phyloP scores from a whole-genome alignment of 2,329 filamentous ascomycete species.

The Cladobotryum mycophilum region DNA sequence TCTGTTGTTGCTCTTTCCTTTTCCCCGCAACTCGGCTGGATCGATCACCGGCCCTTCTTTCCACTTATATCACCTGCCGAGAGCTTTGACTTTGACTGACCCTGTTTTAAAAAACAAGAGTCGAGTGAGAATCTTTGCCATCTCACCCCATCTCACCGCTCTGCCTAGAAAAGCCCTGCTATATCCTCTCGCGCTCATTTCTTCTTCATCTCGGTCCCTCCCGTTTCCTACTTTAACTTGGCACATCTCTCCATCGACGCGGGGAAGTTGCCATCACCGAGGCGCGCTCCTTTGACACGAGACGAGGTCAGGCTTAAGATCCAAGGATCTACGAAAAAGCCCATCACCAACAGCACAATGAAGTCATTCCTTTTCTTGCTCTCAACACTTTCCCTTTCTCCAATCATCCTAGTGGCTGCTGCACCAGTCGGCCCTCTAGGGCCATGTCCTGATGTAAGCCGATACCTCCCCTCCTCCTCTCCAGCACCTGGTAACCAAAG shows the following conservation, averaged over 20 bases:
- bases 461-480: background rate
- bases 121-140: background rate
- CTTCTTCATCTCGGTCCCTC: too few relatives aligned
- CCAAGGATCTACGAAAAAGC: too few relatives aligned
- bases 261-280: too few relatives aligned
- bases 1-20: background rate
- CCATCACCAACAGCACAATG: background rate
- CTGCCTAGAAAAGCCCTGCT: background rate
- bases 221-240: too few relatives aligned
- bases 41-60: background rate
- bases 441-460: conserved; percentile 29
- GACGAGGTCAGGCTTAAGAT: too few relatives aligned
- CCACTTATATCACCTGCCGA: too few relatives aligned
- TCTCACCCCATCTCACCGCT: background rate
- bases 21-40: background rate
- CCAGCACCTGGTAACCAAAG: background rate
- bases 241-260: too few relatives aligned
- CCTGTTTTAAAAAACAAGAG: too few relatives aligned
- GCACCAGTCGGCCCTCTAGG: conserved; percentile 27
- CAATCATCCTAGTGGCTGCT: conserved; percentile 13
- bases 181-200: background rate
- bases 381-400: conserved; percentile 9
- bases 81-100: too few relatives aligned
- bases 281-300: too few relatives aligned
- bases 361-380: conserved; percentile 2